These are phyloP conservation scores for Lycium barbarum DNA, from an alignment of 257 asterid genomes.

Conservation along the genomic window DNA sequence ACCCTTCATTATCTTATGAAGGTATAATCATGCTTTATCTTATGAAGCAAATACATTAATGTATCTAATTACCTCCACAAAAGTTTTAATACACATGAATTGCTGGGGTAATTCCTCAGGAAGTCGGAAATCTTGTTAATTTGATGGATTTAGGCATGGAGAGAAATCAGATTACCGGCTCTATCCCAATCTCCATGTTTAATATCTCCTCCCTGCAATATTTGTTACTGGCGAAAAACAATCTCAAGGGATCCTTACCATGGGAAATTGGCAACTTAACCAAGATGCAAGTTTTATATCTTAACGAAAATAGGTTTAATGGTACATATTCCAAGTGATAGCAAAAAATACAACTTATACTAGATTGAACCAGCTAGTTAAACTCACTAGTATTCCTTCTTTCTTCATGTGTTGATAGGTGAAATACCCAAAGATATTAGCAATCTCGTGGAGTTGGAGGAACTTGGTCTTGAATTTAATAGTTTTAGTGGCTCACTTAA, in stretches of 20 bases:
- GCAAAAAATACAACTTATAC: no score
- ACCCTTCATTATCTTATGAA: no score
- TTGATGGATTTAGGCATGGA: slow-evolving; percentile 10
- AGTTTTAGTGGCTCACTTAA: neutral
- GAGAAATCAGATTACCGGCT: slow-evolving; percentile 27
- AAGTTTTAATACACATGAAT: neutral
- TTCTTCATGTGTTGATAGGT: no score
- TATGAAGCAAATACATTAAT: no score
- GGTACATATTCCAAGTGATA: no score
- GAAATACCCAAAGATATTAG: neutral
- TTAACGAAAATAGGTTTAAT: neutral
- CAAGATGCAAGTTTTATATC: slow-evolving; percentile 26
- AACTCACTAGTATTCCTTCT: no score
- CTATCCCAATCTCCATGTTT: slow-evolving; percentile 30
- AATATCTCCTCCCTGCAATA: slow-evolving; percentile 32
- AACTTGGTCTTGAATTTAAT: neutral
- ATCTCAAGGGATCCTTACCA: slow-evolving; percentile 32
- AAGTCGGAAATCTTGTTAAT: slow-evolving; percentile 1
- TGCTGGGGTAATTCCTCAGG: neutral
- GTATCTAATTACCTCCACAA: no score
- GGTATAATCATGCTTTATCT: no score
- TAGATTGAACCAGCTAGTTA: no score
- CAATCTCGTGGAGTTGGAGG: neutral
- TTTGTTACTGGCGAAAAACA: slow-evolving; percentile 26
- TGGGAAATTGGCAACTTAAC: slow-evolving; percentile 37